A percentile compares a stretch with the other conserved stretches of the same genome.
phyloP scores from a whole-genome alignment of 2,329 filamentous ascomycete genomes.

The Dendryphion nanum region DNA sequence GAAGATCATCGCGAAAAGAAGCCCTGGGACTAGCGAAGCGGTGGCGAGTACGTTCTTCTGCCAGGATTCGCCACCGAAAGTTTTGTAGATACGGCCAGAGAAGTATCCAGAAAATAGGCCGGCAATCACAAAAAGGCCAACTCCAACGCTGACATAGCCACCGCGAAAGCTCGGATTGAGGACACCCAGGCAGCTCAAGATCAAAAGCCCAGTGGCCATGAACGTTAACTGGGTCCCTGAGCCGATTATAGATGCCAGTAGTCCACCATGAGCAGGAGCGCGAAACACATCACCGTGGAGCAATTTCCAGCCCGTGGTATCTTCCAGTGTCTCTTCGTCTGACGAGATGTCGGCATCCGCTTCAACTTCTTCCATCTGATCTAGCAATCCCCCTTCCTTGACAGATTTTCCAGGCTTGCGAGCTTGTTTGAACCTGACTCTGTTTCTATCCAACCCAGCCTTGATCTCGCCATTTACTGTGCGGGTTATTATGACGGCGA shows the following conservation, averaged over 20 bases:
- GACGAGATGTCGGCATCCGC: constrained; percentile 57
- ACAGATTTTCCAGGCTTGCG: constrained; percentile 47
- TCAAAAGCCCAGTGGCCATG: constrained; percentile 71
- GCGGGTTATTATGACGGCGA: constrained; percentile 76
- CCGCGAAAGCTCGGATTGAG: constrained; percentile 87
- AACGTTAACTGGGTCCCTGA: constrained; percentile 86
- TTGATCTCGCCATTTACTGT: constrained; percentile 80
- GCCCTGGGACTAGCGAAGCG: constrained; percentile 73
- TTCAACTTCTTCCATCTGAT: constrained; percentile 58
- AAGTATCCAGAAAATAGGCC: constrained; percentile 86
- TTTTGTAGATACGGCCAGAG: constrained; percentile 78
- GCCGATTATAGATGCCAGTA: constrained; percentile 78
- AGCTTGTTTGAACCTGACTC: constrained; percentile 53
- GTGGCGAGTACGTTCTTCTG: constrained; percentile 72
- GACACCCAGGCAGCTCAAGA: constrained; percentile 72
- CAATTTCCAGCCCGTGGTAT: constrained; percentile 84
- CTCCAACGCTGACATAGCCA: constrained; percentile 80
- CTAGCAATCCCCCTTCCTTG: constrained; percentile 57
- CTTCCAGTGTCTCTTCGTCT: constrained; percentile 73
- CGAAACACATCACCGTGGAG: constrained; percentile 88
- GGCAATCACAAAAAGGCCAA: constrained; percentile 80
- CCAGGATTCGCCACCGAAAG: constrained; percentile 74
- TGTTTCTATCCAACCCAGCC: constrained; percentile 65
- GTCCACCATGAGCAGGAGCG: constrained; percentile 64
- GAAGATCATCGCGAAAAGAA: constrained; percentile 73